Evolutionary conservation across 2,329 filamentous ascomycete species (phyloP), one percentile per base, ranked within the genome.

Genomic region (Harringtonia lauricola): DNA sequence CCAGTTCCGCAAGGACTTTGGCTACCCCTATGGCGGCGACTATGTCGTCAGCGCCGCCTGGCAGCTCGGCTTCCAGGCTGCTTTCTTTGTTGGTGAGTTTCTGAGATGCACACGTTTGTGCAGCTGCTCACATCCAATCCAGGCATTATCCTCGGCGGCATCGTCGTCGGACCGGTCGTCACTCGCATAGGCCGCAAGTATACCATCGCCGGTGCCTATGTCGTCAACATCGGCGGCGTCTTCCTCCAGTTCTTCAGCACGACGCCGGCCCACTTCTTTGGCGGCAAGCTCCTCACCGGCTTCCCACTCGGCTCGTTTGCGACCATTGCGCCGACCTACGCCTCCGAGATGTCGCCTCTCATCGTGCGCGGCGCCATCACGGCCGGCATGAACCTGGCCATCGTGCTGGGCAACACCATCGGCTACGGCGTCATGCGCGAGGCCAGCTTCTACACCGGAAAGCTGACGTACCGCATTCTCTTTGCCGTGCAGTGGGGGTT

Each of bases 61-160:
- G 64, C 61, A 66, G 46, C 56, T 57, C 15, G 62, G 59, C 5
- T 68, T 63, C 46, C 58, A 59, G 15, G 64, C 62, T n/a, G 63
- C 50, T 2, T 31, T 49, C 6, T 42, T 40, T 17, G 47, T 42
- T 26, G 47, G 47, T 36, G 28, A n/a, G n/a, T n/a, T n/a, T n/a
- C n/a, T 47, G 24, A 6, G 7, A 26, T 7, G 6, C 24, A 6
- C 24, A 26, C 24, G 6, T 10, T 10, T 26, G 24, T 26, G 24
- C 24, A 26, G 24, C 10, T 26, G 6, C 24, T 26, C 24, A 7
- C 24, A 26, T 26, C 24, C 24, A 26, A 10, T 26, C 24, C 24
- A 26, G 24, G 24, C 19, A 36, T 52, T 36, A 54, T 26, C 10
- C 6, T 26, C 10, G 24, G 24, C 10, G 24, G 24, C 24, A 6